Percentiles rank a stretch among this genome's conserved stretches.
Conservation (phyloP, 2,329 filamentous ascomycete genomes). For the Alternaria novae-zelandiae region DNA sequence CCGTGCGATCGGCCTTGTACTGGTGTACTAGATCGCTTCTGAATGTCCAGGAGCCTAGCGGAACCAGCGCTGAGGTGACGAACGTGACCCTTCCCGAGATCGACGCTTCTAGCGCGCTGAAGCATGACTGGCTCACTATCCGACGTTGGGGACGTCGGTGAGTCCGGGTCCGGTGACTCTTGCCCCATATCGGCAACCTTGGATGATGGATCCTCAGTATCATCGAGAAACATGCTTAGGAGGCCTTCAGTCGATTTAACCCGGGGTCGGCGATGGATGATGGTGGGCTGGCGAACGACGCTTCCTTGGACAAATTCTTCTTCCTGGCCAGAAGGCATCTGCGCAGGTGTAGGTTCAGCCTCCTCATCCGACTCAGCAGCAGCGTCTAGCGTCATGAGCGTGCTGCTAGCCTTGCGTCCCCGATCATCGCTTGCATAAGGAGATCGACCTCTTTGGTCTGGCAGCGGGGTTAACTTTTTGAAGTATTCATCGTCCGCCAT, state of each 20-base stretch:
- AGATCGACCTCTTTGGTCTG: constrained; percentile 51
- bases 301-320: constrained; percentile 58
- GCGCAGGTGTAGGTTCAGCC: constrained; percentile 25
- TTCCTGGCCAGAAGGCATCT: constrained; percentile 31
- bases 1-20: constrained; percentile 38
- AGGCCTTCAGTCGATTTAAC: constrained; percentile 69
- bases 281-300: constrained; percentile 64
- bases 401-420: constrained; percentile 52
- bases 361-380: constrained; percentile 53
- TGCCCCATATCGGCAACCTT: constrained; percentile 38
- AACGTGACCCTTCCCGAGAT: constrained; percentile 68
- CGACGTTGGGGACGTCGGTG: constrained; percentile 38
- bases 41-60: constrained; percentile 73
- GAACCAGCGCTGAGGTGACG: constrained; percentile 80
- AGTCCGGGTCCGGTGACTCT: constrained; percentile 37
- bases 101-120: constrained; percentile 74
- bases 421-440: constrained; percentile 33
- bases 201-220: constrained; percentile 40
- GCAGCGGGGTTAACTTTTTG: constrained; percentile 59
- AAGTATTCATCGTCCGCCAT: constrained; percentile 78
- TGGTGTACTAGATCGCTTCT: constrained; percentile 41
- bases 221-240: constrained; percentile 58
- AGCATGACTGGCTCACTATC: constrained; percentile 46
- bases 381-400: constrained; percentile 48
- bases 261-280: constrained; percentile 66